These are phyloP conservation scores for Quaeritorhiza haematococci DNA, from an alignment of 371 early-diverging fungal genomes.

Conservation along the genomic window DNA sequence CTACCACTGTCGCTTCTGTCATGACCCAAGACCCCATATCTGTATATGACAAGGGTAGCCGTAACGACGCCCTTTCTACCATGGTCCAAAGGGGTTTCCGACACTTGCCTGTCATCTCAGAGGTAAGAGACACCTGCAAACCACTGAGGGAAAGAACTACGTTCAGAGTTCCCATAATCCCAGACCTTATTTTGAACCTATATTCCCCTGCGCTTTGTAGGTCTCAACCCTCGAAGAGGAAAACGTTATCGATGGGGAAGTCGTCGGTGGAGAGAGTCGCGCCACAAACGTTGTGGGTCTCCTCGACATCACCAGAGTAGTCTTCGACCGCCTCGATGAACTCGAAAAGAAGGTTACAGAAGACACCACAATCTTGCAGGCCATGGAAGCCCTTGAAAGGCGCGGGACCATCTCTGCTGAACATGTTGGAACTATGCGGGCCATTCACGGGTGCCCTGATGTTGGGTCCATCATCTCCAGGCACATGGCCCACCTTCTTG, in stretches of 20 bases:
- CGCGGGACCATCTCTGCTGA: slow-evolving; percentile 36
- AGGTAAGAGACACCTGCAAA: no score
- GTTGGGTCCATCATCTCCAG: slow-evolving; percentile 67
- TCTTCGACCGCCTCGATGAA: slow-evolving; percentile 90
- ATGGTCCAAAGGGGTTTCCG: slow-evolving; percentile 93
- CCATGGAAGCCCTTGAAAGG: slow-evolving; percentile 88
- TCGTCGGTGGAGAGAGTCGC: slow-evolving; percentile 11
- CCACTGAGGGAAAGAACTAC: no score
- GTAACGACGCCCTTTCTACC: slow-evolving; percentile 86
- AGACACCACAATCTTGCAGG: slow-evolving; percentile 79
- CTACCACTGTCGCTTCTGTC: slow-evolving; percentile 76
- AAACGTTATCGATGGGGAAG: not conserved
- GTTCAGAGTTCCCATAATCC: no score
- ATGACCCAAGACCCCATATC: slow-evolving; percentile 85
- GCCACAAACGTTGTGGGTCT: slow-evolving; percentile 74
- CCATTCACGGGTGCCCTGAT: slow-evolving; percentile 66
- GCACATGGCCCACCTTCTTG: slow-evolving; percentile 4
- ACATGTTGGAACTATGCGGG: slow-evolving; percentile 27
- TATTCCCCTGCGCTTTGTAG: no score
- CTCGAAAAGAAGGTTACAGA: slow-evolving; percentile 91
- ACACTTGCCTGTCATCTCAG: slow-evolving; percentile 89
- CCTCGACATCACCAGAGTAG: slow-evolving; percentile 91
- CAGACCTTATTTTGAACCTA: no score
- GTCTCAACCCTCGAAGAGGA: no score
- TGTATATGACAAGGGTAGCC: slow-evolving; percentile 39